These are phyloP conservation scores for Jamesozyma lodderae DNA, from an alignment of 805 yeast genomes.

Conservation along the genomic window DNA sequence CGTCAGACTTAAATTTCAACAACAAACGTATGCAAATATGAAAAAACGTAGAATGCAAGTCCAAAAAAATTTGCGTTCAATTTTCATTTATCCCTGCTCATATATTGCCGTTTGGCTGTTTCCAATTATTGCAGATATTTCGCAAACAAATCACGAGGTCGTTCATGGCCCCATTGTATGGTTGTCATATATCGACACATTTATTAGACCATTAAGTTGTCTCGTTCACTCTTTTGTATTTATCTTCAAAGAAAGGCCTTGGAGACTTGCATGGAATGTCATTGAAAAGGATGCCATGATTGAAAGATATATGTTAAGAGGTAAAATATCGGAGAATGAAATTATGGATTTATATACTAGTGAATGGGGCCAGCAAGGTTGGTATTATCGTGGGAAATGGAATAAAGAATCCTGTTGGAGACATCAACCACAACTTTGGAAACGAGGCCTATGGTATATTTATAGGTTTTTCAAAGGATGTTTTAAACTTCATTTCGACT, in stretches of 20 bases:
- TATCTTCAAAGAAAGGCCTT: constrained; percentile 68
- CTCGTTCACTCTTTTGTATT: constrained; percentile 70
- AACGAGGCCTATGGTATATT: constrained; percentile 21
- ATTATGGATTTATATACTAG: constrained; percentile 18
- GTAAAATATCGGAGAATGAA: constrained; percentile 21
- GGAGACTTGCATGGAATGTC: constrained; percentile 42
- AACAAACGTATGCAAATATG: constrained; percentile 52
- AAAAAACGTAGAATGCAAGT: constrained; percentile 56
- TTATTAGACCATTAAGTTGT: constrained; percentile 74
- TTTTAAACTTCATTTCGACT: constrained; percentile 9
- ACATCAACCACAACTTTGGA: constrained; percentile 19
- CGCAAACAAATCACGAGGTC: constrained; percentile 43
- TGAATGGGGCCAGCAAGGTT: constrained; percentile 24
- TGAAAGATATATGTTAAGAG: constrained; percentile 17
- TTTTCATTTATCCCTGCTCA: constrained; percentile 78
- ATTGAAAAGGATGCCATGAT: constrained; percentile 18
- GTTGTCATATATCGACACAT: constrained; percentile 59
- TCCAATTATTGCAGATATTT: constrained; percentile 60
- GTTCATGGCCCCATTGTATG: constrained; percentile 47
- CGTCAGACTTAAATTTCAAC: constrained; percentile 38
- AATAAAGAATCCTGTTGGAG: constrained; percentile 22
- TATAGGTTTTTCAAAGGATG: constrained; percentile 15
- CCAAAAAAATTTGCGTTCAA: constrained; percentile 66
- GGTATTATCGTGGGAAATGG: constrained; percentile 27
- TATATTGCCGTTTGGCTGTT: constrained; percentile 75